A percentile compares a stretch with the other conserved stretches of the same genome.
These are phyloP conservation scores for Sicyos baderoa DNA, from an alignment of 306 rosid genomes.

Conservation along the genomic window DNA sequence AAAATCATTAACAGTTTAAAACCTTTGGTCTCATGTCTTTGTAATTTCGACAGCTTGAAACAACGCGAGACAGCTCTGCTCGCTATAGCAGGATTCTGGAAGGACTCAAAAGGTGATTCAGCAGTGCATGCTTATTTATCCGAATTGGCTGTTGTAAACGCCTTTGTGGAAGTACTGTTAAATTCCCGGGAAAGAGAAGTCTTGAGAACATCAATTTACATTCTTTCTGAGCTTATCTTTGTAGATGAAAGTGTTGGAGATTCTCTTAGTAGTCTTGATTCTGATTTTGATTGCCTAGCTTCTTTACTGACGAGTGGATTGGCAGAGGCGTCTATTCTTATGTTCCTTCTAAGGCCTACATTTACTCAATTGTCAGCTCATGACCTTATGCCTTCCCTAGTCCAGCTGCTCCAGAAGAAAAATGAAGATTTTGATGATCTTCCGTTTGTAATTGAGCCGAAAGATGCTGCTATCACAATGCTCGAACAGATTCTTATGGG, in stretches of 20 bases:
- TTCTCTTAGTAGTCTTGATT: conserved; percentile 64
- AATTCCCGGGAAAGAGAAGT: conserved; percentile 62
- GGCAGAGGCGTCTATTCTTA: conserved; percentile 69
- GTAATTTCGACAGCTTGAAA: conserved; percentile 62
- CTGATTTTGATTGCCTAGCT: conserved; percentile 83
- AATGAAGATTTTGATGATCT: conserved; percentile 47
- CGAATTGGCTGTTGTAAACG: conserved; percentile 58
- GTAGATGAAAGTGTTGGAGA: conserved; percentile 60
- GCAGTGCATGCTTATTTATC: conserved; percentile 61
- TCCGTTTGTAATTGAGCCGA: conserved; percentile 59
- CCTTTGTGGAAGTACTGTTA: conserved; percentile 71
- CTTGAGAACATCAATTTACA: conserved; percentile 58
- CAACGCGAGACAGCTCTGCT: conserved; percentile 72
- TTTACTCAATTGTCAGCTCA: conserved; percentile 57
- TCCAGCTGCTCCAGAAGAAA: conserved; percentile 43
- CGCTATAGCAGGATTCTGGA: conserved; percentile 60
- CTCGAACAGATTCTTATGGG: conserved; percentile 68
- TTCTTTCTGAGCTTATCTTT: conserved; percentile 62
- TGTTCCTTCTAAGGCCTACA: conserved; percentile 65
- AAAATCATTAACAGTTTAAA: conserved; percentile 55
- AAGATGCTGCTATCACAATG: conserved; percentile 59
- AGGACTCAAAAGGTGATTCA: conserved; percentile 67
- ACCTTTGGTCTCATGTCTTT: conserved; percentile 58
- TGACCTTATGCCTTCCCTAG: conserved; percentile 61
- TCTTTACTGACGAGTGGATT: conserved; percentile 66